phyloP scores from a whole-genome alignment of 495 filamentous ascomycete genomes.

The Talaromyces thailandensis region DNA sequence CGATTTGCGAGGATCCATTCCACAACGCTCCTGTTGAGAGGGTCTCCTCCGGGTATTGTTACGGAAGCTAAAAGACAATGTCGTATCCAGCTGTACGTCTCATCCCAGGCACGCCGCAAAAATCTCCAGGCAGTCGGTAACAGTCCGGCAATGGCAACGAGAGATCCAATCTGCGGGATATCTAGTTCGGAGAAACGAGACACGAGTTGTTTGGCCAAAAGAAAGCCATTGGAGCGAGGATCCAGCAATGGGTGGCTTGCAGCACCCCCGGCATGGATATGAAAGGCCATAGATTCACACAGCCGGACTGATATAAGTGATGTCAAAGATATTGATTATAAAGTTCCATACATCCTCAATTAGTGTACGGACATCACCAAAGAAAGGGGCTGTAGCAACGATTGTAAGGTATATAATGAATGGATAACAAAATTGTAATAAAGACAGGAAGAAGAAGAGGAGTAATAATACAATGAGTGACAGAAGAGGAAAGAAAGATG shows the following conservation, averaged over 20 bases:
- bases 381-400: neutral
- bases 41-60: slow-evolving; percentile 3
- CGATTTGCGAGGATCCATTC: slow-evolving; percentile 4
- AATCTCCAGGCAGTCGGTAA: slow-evolving; percentile 3
- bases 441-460: neutral
- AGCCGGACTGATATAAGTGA: neutral
- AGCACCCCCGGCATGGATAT: slow-evolving; percentile 4
- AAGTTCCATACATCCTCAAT: neutral
- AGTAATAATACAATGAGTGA: neutral
- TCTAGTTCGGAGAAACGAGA: slow-evolving; percentile 1
- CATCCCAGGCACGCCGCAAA: slow-evolving; percentile 1
- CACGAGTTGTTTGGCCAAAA: neutral
- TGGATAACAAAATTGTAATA: neutral
- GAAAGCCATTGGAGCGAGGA: neutral
- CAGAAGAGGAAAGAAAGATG: neutral
- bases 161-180: slow-evolving; percentile 3
- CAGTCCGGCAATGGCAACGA: slow-evolving; percentile 2
- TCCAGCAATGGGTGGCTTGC: slow-evolving; percentile 2
- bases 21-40: slow-evolving; percentile 4
- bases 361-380: neutral
- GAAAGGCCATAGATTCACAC: neutral
- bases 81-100: slow-evolving; percentile 1
- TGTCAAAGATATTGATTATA: neutral
- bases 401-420: neutral
- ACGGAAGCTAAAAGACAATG: slow-evolving; percentile 2